Evolutionary conservation across 2,329 filamentous ascomycete species (phyloP).

Genomic region (Cryoendolithus antarcticus): DNA sequence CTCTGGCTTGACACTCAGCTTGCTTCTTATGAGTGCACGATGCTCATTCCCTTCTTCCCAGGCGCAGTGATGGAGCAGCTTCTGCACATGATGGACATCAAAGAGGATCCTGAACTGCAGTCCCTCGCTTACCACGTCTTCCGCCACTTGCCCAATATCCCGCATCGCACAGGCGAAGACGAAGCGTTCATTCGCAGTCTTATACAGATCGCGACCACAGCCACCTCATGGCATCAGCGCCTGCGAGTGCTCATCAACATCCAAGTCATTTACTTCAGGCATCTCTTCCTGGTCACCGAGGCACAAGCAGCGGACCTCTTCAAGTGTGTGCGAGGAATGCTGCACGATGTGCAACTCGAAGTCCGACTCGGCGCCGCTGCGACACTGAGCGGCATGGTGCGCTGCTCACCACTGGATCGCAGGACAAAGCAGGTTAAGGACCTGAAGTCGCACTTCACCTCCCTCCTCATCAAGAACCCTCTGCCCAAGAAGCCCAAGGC

Average conservation of each 20-base stretch:
- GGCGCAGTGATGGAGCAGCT: constrained; percentile 81
- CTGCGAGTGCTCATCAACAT: constrained; percentile 93
- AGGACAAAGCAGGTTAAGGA: constrained; percentile 65
- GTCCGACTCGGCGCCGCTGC: constrained; percentile 86
- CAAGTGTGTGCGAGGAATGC: constrained; percentile 88
- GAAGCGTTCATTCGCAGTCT: constrained; percentile 72
- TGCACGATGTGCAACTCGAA: constrained; percentile 82
- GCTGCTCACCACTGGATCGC: constrained; percentile 74
- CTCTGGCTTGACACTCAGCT: constrained; percentile 89
- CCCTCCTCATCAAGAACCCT: constrained; percentile 67
- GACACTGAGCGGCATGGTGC: constrained; percentile 93
- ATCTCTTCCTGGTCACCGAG: constrained; percentile 71
- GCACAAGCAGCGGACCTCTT: constrained; percentile 71
- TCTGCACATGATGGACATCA: constrained; percentile 99
- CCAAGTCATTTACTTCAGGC: constrained; percentile 95
- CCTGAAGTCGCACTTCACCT: constrained; percentile 68
- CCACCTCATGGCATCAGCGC: constrained; percentile 87
- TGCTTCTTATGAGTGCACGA: constrained; percentile 82
- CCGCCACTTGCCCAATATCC: constrained; percentile 88
- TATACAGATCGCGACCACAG: constrained; percentile 74
- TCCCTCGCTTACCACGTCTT: constrained; percentile 93
- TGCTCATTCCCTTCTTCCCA: constrained; percentile 84
- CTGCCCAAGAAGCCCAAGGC: constrained; percentile 57
- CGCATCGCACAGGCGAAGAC: constrained; percentile 77
- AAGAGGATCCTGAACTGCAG: constrained; percentile 93